Evolutionary conservation across 2,329 filamentous ascomycete genomes (phyloP).

Genomic region (Diaporthe vaccinii): DNA sequence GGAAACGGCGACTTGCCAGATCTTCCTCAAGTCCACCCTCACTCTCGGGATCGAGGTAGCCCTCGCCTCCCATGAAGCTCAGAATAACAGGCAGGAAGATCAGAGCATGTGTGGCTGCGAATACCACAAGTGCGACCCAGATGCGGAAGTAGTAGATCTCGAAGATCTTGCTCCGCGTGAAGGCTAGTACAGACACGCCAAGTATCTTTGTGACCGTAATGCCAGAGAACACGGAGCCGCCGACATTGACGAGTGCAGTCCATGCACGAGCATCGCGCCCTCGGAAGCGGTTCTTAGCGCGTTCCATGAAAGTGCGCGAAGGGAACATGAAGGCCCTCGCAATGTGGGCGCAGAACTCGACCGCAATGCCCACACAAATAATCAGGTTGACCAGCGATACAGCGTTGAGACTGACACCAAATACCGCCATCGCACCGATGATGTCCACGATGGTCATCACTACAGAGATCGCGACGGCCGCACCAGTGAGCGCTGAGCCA

Average conservation of each 20-base stretch:
- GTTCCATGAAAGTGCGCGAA: conserved; percentile 83
- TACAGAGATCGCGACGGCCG: conserved; percentile 88
- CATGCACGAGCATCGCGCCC: conserved; percentile 89
- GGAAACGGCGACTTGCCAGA: conserved; percentile 82
- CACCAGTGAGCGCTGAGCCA: conserved; percentile 84
- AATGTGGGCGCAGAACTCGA: conserved; percentile 98
- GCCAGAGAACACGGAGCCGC: conserved; percentile 92
- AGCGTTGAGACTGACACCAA: conserved; percentile 91
- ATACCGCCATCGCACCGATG: conserved; percentile 92
- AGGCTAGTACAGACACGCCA: conserved; percentile 91
- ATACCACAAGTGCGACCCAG: conserved; percentile 91
- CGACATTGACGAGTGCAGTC: conserved; percentile 95
- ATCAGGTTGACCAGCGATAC: conserved; percentile 96
- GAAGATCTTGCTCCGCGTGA: conserved; percentile 97
- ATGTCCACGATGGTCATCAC: conserved; percentile 96
- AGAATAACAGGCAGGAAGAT: conserved; percentile 92
- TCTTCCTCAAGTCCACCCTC: conserved; percentile 93
- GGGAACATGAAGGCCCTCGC: conserved; percentile 97
- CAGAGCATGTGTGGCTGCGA: conserved; percentile 89
- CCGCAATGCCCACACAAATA: conserved; percentile 95
- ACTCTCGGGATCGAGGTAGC: conserved; percentile 88
- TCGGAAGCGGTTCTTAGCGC: conserved; percentile 81
- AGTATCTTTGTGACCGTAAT: conserved; percentile 97
- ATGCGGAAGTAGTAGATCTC: conserved; percentile 99
- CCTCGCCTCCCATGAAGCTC: conserved; percentile 86